These are phyloP conservation scores for Lepidium didymum DNA, from an alignment of 345 rosid species.

Conservation along the genomic window DNA sequence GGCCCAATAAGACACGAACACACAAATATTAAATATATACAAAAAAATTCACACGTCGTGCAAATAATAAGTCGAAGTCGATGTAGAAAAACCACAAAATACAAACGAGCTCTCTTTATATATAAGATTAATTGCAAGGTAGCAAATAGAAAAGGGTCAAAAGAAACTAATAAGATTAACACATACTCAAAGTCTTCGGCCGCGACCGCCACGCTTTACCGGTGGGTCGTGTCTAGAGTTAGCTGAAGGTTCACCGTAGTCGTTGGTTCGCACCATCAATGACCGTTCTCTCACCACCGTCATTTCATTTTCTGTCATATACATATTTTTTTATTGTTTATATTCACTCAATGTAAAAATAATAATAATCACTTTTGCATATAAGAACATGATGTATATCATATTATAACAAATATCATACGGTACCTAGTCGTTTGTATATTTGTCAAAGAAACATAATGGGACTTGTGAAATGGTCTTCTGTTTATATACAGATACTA, in stretches of 20 bases:
- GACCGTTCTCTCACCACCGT: constrained; percentile 34
- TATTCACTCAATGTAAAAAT: neutral
- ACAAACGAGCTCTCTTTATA: neutral
- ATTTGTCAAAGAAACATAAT: neutral
- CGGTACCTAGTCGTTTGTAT: neutral
- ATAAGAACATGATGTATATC: neutral
- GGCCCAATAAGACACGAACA: neutral
- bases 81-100: neutral
- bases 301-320: constrained; percentile 22
- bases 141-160: neutral
- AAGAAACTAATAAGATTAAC: neutral
- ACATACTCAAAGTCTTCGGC: constrained; percentile 23
- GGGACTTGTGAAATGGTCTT: neutral
- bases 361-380: neutral
- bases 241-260: constrained; percentile 46
- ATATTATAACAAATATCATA: neutral
- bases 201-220: constrained; percentile 5
- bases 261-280: constrained; percentile 40
- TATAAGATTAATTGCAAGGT: neutral
- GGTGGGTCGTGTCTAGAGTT: constrained; percentile 63
- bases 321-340: neutral
- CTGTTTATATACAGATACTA: neutral
- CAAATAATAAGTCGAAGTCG: neutral
- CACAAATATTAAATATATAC: neutral
- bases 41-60: neutral